Percentiles rank a stretch among this genome's conserved stretches.
Evolutionary conservation across 31 red algal species (phyloP).

Genomic region (Endocladia muricata): DNA sequence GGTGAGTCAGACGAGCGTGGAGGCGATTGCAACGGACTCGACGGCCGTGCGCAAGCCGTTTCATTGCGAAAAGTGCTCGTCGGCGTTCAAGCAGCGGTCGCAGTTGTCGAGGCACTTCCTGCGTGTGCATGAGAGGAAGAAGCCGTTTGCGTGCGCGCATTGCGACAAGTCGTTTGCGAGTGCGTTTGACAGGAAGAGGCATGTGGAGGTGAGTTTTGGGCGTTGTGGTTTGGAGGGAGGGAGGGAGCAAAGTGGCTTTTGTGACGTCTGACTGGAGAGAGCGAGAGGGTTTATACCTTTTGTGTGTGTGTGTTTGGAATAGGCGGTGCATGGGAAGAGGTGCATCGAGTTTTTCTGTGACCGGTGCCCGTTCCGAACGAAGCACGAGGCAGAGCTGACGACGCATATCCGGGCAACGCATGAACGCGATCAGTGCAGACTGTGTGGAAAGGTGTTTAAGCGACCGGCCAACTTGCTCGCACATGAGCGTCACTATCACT

Average conservation of each 20-base stretch:
- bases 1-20: neutral
- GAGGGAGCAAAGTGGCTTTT: neutral
- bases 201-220: constrained; percentile 41
- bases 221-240: neutral
- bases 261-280: neutral
- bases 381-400: constrained; percentile 7
- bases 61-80: constrained; percentile 44
- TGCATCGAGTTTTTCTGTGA: constrained; percentile 55
- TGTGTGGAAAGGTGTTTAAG: constrained; percentile 47
- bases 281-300: neutral
- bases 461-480: constrained; percentile 38
- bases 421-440: constrained; percentile 35
- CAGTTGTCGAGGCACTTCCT: constrained; percentile 44
- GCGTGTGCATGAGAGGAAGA: constrained; percentile 44
- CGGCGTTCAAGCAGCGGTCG: constrained; percentile 38
- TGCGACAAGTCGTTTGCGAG: constrained; percentile 51
- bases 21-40: constrained; percentile 29
- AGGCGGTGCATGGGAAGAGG: constrained; percentile 43
- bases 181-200: constrained; percentile 54
- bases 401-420: constrained; percentile 32
- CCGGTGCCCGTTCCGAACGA: constrained; percentile 38
- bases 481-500: constrained; percentile 45
- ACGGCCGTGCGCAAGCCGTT: constrained; percentile 2
- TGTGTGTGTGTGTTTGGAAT: neutral
- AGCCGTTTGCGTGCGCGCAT: constrained; percentile 48